Conservation (phyloP, 257 asterid species). For the Penstemon eatonii region DNA sequence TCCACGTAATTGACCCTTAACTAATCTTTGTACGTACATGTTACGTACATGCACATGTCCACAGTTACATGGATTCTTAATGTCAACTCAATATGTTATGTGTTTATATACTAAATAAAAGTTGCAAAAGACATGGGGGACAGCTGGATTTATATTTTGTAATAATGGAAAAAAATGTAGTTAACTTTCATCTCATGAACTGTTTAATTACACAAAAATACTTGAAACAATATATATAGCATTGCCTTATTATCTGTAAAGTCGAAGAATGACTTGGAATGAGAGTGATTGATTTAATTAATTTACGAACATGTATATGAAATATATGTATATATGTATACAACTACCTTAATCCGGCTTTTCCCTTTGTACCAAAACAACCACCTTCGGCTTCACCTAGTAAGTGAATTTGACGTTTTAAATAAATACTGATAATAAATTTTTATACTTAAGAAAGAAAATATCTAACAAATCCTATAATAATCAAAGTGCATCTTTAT, state of each 20-base stretch:
- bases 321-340: background rate
- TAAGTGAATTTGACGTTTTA: no score
- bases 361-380: no score
- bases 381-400: no score
- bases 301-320: background rate
- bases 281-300: slow-evolving; percentile 25
- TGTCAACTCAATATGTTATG: background rate
- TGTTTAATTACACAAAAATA: slow-evolving; percentile 5
- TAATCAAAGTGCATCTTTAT: no score
- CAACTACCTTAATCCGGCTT: no score
- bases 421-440: no score
- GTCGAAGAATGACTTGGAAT: slow-evolving; percentile 37
- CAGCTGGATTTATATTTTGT: background rate
- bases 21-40: background rate
- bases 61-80: slow-evolving; percentile 4
- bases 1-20: background rate
- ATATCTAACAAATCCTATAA: no score
- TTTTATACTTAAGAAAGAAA: no score
- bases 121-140: background rate
- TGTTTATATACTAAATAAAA: background rate
- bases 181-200: background rate
- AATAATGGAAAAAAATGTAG: background rate
- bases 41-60: slow-evolving; percentile 20
- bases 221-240: slow-evolving; percentile 26
- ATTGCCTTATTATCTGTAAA: slow-evolving; percentile 45